A percentile compares a stretch with the other conserved stretches of the same genome.
These are phyloP conservation scores for Plasmodium berghei DNA, from an alignment of 169 alveolate species.

Conservation along the genomic window DNA sequence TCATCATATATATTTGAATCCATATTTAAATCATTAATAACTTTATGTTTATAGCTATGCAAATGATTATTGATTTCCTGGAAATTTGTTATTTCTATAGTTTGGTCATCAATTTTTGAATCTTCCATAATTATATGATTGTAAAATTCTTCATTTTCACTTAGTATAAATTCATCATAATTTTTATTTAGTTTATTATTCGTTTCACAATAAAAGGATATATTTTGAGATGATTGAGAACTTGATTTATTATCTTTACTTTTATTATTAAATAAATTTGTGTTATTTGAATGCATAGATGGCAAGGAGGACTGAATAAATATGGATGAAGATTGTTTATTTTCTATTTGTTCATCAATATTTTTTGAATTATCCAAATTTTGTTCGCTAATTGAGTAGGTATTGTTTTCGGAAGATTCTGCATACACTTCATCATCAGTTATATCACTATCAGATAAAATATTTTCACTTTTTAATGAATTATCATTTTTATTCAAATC, in stretches of 20 bases:
- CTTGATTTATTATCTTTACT: too few relatives aligned
- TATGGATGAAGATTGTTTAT: too few relatives aligned
- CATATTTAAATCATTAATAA: not conserved
- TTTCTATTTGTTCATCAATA: slow-evolving; percentile 2
- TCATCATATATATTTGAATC: not conserved
- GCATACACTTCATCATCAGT: slow-evolving; percentile 17
- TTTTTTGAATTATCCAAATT: not conserved
- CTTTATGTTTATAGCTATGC: not conserved
- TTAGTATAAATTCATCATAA: slow-evolving; percentile 20
- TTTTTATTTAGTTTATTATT: not conserved
- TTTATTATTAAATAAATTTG: too few relatives aligned
- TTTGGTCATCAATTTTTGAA: slow-evolving; percentile 4
- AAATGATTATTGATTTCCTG: not conserved
- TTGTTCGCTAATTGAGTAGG: not conserved
- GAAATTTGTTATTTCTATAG: not conserved
- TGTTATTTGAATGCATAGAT: too few relatives aligned
- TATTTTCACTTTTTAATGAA: slow-evolving; percentile 7
- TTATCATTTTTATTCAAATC: slow-evolving; percentile 14
- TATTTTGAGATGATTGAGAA: too few relatives aligned
- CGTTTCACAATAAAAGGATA: too few relatives aligned
- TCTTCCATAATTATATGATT: slow-evolving; percentile 16
- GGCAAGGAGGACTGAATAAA: too few relatives aligned
- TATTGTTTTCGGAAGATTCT: not conserved
- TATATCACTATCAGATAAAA: slow-evolving; percentile 23
- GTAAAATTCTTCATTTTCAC: slow-evolving; percentile 74